Evolutionary conservation across 768 basidiomycete genomes (phyloP), one percentile per base, ranked within the genome.

Genomic region (Pleurotus platypus): DNA sequence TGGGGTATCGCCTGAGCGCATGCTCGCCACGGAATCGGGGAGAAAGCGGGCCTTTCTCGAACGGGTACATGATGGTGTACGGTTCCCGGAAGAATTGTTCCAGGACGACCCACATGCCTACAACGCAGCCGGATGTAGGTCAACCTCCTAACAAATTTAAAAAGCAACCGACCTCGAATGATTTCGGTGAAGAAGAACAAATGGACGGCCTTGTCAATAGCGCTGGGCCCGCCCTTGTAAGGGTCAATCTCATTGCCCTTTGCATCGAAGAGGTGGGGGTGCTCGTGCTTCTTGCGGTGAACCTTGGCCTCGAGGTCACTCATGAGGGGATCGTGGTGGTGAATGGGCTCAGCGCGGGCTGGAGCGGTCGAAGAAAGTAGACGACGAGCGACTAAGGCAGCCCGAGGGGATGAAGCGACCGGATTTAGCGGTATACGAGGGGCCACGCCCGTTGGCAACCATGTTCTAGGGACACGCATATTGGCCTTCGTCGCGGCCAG

Each of bases 151-250:
- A 49, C 38, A 20, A 11, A 5, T 38, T 42, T 50, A 30, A 45
- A 43, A 43, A 35, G 18, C 38, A n/a, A 72, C 85, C 57, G 64
- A 94, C 96, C 96, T 81, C 96, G 80, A 67, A 96, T 75, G 64
- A 99, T 97, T 75, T 99, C 97, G 58, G 96, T 98, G 71, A 99
- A 94, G 84, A 99, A 98, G 82, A 98, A 98, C 49, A 97, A 69
- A 70, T 94, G 89, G 43, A 92, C 89, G 48, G 95, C 95, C 73
- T 98, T 98, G 79, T 98, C 94, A 49, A 99, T 79, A 46, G 97
- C 94, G 70, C 87, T 88, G 12, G 90, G 92, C 0, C 94, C 94
- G 56, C 75, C 78, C 66, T 81, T 80, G 78, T 91, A 94, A 43
- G 85, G 82, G 65, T 92, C 78, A 4, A 82, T 66, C 62, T 83